Evolutionary conservation across 805 yeast genomes (phyloP), one percentile per base, ranked within the genome.

Genomic region (Kluyveromyces siamensis): DNA sequence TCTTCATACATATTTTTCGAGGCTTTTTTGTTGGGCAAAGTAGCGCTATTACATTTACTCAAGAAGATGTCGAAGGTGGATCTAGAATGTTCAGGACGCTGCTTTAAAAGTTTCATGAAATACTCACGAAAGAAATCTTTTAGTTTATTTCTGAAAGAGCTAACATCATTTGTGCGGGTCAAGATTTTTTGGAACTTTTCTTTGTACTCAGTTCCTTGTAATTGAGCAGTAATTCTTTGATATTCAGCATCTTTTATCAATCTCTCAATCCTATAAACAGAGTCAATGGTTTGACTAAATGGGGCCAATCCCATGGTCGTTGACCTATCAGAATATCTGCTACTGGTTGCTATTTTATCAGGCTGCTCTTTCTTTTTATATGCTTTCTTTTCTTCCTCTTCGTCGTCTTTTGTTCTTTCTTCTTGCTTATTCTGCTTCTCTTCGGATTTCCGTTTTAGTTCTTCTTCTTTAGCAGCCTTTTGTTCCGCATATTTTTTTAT

Each of bases 401-500:
- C 27, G 36, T 38, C 45, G 9, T 36, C 48, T 17, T 43, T 46
- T 18, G 37, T 39, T 8, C 14, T 49, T 43, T 36, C 40, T 27
- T 37, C 37, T 39, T 47, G 40, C 42, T 35, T 37, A 30, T 27
- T 27, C 49, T 53, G 49, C 45, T 44, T 46, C 51, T 53, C 44
- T 57, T 61, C 49, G 25, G 49, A 47, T 48, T 55, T 47, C 58
- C 57, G 30, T 56, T 44, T 36, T 37, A 58, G 59, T 1, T 49
- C 48, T 46, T 57, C 56, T 19, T 60, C 62, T 42, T 57, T 60
- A 2, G 50, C 57, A 16, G 52, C 18, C 14, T 48, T 48, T 8
- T 36, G 55, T 5, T 16, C 45, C 6, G 35, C 9, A 40, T 61
- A 59, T 8, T 46, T 44, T 17, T 49, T 44, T 10, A 60, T 57